Base-by-base conservation (phyloP, 768 basidiomycete genomes). In the Suillus americanus region DNA sequence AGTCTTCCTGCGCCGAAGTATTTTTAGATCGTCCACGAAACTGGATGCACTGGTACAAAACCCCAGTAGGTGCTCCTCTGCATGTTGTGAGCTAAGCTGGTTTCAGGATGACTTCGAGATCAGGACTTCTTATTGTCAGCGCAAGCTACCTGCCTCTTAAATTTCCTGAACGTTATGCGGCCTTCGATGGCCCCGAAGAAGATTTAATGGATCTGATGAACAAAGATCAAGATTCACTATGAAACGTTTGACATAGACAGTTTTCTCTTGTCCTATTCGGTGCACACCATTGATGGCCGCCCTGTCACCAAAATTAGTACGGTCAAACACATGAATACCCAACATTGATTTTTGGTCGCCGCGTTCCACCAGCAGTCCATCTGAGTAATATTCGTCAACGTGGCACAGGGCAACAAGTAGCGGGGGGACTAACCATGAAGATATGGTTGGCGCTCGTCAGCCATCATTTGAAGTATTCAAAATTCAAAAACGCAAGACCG, bases 321-420 rank as follows among this genome's bases (percentile, higher is more conserved):
- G 10, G 23, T 46, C 18, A 23, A 45, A 20, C 23, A 57, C 3
- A 35, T 35, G 35, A 9, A 35, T 10, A 53, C n/a, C 18, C 10
- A 68, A 86, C 89, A 90, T 84, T 94, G 92, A 60, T 88, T 87
- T 72, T 94, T 92, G 4, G 83, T 87, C 0, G 92, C 91, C 5
- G 90, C 85, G 73, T 94, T 94, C 92, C 92, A 94, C 92, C 92
- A 94, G 68, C 91, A 94, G 70, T 94, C 92, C 92, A 94, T 94
- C 92, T 94, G 63, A 10, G 50, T 54, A 48, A 40, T n/a, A 63
- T 1, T 45, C 59, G 57, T 69, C 51, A 66, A 62, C 64, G 60
- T 10, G 51, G 3, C 9, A 10, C 20, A 1, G 40, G 28, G 18
- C 8, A 40, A 41, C 57, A 41, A 5, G 3, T 20, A 41, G 20